phyloP scores from a whole-genome alignment of 306 rosid genomes.

The Pyrus communis region DNA sequence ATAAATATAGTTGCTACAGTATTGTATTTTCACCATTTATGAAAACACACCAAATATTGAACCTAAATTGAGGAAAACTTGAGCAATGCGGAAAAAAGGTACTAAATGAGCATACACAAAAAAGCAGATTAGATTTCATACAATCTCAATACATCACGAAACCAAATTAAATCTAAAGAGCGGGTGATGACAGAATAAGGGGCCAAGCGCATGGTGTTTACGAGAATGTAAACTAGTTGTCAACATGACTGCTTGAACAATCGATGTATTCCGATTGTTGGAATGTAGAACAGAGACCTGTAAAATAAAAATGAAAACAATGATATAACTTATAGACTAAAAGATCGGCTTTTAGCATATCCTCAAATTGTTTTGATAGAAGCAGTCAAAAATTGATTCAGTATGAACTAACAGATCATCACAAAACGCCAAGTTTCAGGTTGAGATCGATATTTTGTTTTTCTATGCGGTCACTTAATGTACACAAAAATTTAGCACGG shows the following conservation, averaged over 20 bases:
- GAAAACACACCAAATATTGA: too few species aligned
- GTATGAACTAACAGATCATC: neutral
- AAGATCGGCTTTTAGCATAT: neutral
- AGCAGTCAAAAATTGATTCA: neutral
- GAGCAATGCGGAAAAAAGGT: too few species aligned
- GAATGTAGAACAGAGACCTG: neutral
- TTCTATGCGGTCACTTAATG: neutral
- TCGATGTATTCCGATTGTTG: neutral
- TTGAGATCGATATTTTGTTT: neutral
- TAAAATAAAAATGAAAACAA: neutral
- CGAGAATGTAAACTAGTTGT: neutral
- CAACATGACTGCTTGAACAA: neutral
- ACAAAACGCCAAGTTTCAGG: neutral
- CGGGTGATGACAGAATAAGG: neutral
- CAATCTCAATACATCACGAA: neutral
- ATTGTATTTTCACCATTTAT: too few species aligned
- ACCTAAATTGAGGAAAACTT: too few species aligned
- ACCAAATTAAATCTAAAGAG: neutral
- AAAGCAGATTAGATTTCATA: too few species aligned
- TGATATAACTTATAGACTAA: neutral
- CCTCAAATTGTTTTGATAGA: neutral
- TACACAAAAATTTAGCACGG: neutral
- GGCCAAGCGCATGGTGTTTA: neutral
- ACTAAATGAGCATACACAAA: too few species aligned
- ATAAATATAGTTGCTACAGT: too few species aligned